A percentile compares a stretch with the other conserved stretches of the same genome.
Conservation (phyloP, 2,329 filamentous ascomycete species). For the Raffaelea albimanens region DNA sequence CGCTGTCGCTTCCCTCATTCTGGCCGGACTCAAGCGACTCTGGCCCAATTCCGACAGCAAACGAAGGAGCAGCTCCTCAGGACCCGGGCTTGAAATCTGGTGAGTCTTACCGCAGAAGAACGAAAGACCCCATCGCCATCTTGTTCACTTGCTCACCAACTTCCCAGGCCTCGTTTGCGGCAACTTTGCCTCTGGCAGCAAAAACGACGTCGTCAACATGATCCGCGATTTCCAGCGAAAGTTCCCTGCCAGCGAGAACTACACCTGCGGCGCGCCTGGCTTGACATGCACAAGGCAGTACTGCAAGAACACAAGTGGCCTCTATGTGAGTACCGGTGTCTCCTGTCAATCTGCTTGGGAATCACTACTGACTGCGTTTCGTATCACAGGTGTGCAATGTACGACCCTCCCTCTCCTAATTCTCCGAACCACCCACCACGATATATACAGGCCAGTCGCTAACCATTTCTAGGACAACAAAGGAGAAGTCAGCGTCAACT, state of each 20-base stretch:
- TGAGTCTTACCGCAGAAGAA: too few relatives aligned
- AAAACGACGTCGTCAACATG: constrained; percentile 5
- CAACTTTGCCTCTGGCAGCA: constrained; percentile 3
- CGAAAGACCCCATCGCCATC: too few relatives aligned
- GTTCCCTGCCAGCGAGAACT: not conserved
- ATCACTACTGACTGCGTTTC: not conserved
- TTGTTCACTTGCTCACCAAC: not conserved
- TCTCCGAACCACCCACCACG: too few relatives aligned
- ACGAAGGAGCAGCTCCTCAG: not conserved
- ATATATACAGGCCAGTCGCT: not conserved
- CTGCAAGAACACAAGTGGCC: constrained; percentile 6
- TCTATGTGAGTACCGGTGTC: constrained; percentile 6
- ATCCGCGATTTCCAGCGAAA: not conserved
- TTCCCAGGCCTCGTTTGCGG: not conserved
- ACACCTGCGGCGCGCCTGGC: constrained; percentile 1
- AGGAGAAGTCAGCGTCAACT: not conserved
- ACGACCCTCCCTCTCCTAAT: not conserved
- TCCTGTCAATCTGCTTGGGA: not conserved
- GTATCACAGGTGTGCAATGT: not conserved
- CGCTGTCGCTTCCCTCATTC: not conserved
- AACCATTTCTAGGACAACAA: not conserved
- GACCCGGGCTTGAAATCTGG: too few relatives aligned
- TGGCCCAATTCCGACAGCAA: not conserved
- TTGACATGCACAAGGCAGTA: constrained; percentile 2
- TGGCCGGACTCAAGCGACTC: not conserved